Conservation (phyloP, 352 stramenopile genomes). For the Phytophthora rubi region DNA sequence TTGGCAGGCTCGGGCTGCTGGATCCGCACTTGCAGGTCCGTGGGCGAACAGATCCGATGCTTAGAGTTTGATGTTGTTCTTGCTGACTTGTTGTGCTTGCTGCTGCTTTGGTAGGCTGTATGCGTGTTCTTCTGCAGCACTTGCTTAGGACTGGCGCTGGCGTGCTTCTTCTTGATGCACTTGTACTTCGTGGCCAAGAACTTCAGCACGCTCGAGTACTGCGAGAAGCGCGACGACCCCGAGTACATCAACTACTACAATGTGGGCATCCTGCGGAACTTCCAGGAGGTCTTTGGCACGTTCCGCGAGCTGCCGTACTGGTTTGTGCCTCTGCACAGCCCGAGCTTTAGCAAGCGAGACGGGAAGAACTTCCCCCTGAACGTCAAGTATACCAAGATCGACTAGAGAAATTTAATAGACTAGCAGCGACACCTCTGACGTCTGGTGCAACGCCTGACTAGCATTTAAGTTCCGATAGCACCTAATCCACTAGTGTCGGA, state of each 20-base stretch:
- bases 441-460: neutral
- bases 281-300: conserved; percentile 81
- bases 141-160: conserved; percentile 68
- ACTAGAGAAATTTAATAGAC: conserved; percentile 48
- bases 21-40: conserved; percentile 70
- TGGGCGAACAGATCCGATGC: neutral
- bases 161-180: conserved; percentile 83
- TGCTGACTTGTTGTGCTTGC: neutral
- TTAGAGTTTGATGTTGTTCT: neutral
- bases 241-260: conserved; percentile 86
- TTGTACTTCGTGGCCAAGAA: conserved; percentile 74
- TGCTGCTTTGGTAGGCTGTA: conserved; percentile 43
- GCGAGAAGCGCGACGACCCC: conserved; percentile 81
- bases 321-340: conserved; percentile 74
- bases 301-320: conserved; percentile 66
- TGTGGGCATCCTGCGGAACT: conserved; percentile 72
- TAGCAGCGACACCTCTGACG: neutral
- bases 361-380: conserved; percentile 65
- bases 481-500: conserved; percentile 9
- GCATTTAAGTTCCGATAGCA: conserved; percentile 13
- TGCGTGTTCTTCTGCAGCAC: conserved; percentile 74
- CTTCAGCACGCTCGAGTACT: conserved; percentile 89
- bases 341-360: conserved; percentile 51
- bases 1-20: conserved; percentile 58
- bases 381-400: conserved; percentile 52